Conservation (phyloP, 2,329 filamentous ascomycete species). For the Truncatella angustata region DNA sequence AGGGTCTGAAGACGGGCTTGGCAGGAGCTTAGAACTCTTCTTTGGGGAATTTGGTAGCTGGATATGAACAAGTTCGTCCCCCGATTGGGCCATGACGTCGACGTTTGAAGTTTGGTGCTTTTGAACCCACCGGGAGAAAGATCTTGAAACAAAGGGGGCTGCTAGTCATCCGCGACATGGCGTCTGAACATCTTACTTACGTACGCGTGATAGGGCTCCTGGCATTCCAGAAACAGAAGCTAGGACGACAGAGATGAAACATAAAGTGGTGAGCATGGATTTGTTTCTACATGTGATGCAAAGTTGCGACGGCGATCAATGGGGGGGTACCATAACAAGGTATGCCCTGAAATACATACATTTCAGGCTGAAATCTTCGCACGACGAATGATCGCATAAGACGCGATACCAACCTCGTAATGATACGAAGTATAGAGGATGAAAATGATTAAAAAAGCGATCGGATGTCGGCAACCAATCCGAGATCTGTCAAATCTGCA, state of each 20-base stretch:
- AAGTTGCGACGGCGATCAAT: not conserved
- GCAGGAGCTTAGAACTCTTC: too few relatives aligned
- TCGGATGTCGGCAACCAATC: not conserved
- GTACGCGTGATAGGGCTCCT: not conserved
- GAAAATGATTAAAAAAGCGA: too few relatives aligned
- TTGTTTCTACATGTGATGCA: not conserved
- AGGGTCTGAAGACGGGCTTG: too few relatives aligned
- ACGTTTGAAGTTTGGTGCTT: not conserved
- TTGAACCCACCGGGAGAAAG: not conserved
- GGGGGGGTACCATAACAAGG: not conserved
- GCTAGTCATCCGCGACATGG: slow-evolving; percentile 7
- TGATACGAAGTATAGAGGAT: too few relatives aligned
- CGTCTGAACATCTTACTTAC: not conserved
- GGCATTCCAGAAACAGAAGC: slow-evolving; percentile 4
- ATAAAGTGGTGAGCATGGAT: not conserved
- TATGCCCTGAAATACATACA: too few relatives aligned
- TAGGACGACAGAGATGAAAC: not conserved
- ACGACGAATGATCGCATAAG: too few relatives aligned
- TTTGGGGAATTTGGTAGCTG: too few relatives aligned
- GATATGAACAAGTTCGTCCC: too few relatives aligned
- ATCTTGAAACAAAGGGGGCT: slow-evolving; percentile 7
- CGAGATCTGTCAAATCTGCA: not conserved
- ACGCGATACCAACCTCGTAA: too few relatives aligned
- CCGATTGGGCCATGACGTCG: slow-evolving; percentile 5
- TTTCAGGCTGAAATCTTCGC: too few relatives aligned